Base-by-base conservation (phyloP, 2,329 filamentous ascomycete genomes). In the Aspergillus intermedius region DNA sequence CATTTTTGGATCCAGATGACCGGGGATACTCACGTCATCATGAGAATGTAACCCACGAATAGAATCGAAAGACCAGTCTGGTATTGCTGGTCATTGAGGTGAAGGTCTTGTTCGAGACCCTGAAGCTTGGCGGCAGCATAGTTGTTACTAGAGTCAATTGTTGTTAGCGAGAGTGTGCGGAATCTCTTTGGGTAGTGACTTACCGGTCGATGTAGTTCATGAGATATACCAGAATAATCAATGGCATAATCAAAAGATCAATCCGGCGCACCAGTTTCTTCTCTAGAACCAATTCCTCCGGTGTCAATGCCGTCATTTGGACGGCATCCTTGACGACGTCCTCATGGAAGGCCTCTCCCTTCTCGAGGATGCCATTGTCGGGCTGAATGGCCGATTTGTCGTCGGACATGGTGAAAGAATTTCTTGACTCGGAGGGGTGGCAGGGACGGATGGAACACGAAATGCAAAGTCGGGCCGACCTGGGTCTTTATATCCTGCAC, bases 161-260 rank as follows among this genome's bases (percentile, higher is more conserved):
- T 7, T 35, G 13, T 35, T 8, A 12, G n/a, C 42, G n/a, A 47
- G 45, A 34, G 15, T 3, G 7, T 19, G 15, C 22, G 3, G 4
- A 5, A 9, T 43, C 21, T 5, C 7, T 12, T 43, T 21, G 21
- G 7, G 25, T 5, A 28, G 21, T n/a, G 10, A 15, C 59, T 19
- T 57, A 71, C 68, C 70, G 63, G 50, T 73, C 70, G 42, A 73
- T 71, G 43, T 72, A 73, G 55, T 72, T 73, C 68, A 73, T 71
- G 28, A 72, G 56, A 49, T 73, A 73, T 5, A 72, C 64, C 8
- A 66, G 49, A 50, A 73, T 67, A 8, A 73, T 62, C 43, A 71
- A 50, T 5, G 70, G 70, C 66, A 72, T 70, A 23, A 71, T 65
- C 28, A 66, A 43, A 15, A 51, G 25, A 47, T 73, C 70, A 43